These are phyloP conservation scores for Fusarium succisae DNA, from an alignment of 2,329 filamentous ascomycete species.

Conservation along the genomic window DNA sequence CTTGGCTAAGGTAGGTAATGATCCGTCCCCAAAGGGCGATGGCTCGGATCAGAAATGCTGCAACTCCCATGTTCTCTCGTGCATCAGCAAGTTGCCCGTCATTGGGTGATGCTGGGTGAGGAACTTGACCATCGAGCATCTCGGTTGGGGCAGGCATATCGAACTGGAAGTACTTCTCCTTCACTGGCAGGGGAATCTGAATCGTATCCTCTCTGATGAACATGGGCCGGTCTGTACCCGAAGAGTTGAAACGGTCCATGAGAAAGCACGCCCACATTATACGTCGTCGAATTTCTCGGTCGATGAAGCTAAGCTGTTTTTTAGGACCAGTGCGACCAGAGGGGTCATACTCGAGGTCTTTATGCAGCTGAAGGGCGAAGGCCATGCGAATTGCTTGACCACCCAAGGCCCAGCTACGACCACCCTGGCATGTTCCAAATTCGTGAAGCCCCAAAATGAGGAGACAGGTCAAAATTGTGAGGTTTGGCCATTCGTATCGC, in stretches of 20 bases:
- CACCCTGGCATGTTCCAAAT: slow-evolving; percentile 96
- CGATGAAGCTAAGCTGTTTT: slow-evolving; percentile 83
- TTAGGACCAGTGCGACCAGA: slow-evolving; percentile 68
- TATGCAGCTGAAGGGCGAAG: slow-evolving; percentile 92
- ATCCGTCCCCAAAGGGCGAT: slow-evolving; percentile 91
- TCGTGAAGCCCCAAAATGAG: slow-evolving; percentile 90
- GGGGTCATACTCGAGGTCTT: slow-evolving; percentile 86
- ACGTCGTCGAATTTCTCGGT: slow-evolving; percentile 89
- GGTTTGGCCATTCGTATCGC: slow-evolving; percentile 93
- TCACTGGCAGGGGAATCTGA: slow-evolving; percentile 88
- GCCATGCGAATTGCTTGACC: slow-evolving; percentile 97
- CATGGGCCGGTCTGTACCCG: slow-evolving; percentile 89
- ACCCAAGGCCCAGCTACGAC: slow-evolving; percentile 93
- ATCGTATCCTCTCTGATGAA: slow-evolving; percentile 92
- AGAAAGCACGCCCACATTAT: slow-evolving; percentile 99
- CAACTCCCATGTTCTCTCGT: slow-evolving; percentile 90
- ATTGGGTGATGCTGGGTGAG: slow-evolving; percentile 68
- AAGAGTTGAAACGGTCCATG: slow-evolving; percentile 98
- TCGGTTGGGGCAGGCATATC: slow-evolving; percentile 92
- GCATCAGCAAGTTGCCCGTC: slow-evolving; percentile 72
- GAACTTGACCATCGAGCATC: slow-evolving; percentile 76
- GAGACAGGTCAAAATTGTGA: slow-evolving; percentile 92
- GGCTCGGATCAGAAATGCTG: slow-evolving; percentile 86
- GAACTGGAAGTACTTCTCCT: slow-evolving; percentile 88
- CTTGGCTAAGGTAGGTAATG: slow-evolving; percentile 89